Base-by-base conservation (phyloP, 2,329 filamentous ascomycete genomes). In the Akanthomyces dipterigenus region DNA sequence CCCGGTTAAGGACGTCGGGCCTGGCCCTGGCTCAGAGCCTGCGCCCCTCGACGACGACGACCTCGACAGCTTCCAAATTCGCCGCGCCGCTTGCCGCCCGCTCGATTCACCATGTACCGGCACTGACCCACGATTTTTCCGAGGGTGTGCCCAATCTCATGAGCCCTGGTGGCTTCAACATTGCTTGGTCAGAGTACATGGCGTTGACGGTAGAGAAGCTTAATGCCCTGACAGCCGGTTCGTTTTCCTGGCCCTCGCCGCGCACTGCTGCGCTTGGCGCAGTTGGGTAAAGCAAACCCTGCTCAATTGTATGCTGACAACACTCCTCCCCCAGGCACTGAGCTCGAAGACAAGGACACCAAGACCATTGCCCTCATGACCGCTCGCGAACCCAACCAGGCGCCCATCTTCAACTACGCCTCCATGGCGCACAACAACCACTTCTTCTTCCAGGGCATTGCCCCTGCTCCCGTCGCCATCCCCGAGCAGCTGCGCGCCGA, bases 381-480 rank as follows among this genome's bases (percentile, higher is more conserved):
- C 63, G 90, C 93, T 63, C 91, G 92, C 74, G 85, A 95, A 70
- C 88, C 93, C 49, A 81, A 82, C 67, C 81, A 84, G 65, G 95
- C 95, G 46, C 82, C 88, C 68, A 80, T 88, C 72, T 99, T 99
- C 86, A 99, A 98, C 83, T 86, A 96, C 74, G 95, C 95, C 74
- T 96, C 91, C 69, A 96, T 96, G 90, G 90, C 91, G 61, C 89
- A 90, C 82, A 98, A 98, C 84, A 97, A 86, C 74, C 79, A 86
- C 72, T 88, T 91, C 80, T 93, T 91, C 84, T 93, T 93, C 82
- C 73, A 83, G 67, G 76, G 80, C 70, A 72, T 78, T 65, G 68
- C 73, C 60, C 75, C 76, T 60, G 58, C 64, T 73, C 81, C 71
- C 60, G 78, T 74, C 53, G 68, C 75, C 66, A 88, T 90, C 66